Evolutionary conservation across 169 alveolate species (phyloP), one percentile per base, ranked within the genome.

Genomic region (Eimeria necatrix): DNA sequence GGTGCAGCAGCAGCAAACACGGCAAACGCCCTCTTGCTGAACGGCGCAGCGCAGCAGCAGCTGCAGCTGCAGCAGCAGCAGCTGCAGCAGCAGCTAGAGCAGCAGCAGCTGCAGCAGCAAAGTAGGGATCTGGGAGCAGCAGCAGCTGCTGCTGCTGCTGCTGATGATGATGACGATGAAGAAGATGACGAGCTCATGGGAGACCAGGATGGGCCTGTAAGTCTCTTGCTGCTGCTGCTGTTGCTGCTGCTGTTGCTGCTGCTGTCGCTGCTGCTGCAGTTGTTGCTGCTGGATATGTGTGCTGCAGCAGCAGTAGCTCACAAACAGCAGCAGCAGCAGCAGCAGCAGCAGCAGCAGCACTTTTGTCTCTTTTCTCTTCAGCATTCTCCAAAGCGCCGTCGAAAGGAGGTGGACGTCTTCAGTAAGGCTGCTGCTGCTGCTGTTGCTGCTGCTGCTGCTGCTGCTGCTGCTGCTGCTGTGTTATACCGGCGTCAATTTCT

Each of bases 301-400:
- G n/a, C 76, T 64, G 41, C 26, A 14, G 76, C 76, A 14, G 5
- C 41, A 5, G 26, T 24, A 10, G 76, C 76, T 5, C 81, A 26
- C 4, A 20, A 61, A 48, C 86, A n/a, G 32, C 61, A 46, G 86
- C 86, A 46, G 22, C 64, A 16, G 24, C 86, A n/a, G 86, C 86
- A 32, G 32, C 8, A 16, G 61, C 86, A 76, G 52, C 22, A 12
- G 86, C 56, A 46, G 61, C 86, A 76, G 48, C 48, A 4, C 20
- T 20, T 24, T 71, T 46, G 5, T 48, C 12, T 76, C 26, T 76
- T 41, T 48, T 41, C 22, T 48, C 56, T 48, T 16, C 86, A 46
- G 86, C 86, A 76, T 18, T 76, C 86, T 26, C 86, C 86, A 9
- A 76, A 76, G 61, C 51, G 86, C 22, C 86, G 86, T 18, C 6